Percentiles rank a stretch among this genome's conserved stretches.
phyloP scores from a whole-genome alignment of 306 rosid genomes.

The Dryas alaskensis region DNA sequence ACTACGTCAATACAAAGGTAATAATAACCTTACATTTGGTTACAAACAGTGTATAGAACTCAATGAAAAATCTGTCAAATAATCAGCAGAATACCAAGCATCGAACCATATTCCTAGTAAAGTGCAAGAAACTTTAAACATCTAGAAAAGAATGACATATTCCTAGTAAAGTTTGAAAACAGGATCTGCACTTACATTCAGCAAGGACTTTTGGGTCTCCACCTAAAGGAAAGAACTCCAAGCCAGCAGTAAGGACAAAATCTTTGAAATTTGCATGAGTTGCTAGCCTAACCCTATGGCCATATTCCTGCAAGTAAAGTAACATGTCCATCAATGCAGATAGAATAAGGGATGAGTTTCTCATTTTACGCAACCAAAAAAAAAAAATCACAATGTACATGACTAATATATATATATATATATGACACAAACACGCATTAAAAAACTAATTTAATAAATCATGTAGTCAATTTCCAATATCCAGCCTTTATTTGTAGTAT shows the following conservation, averaged over 20 bases:
- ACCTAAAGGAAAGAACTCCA: conserved; percentile 92
- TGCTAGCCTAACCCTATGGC: conserved; percentile 93
- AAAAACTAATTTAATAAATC: too few species aligned
- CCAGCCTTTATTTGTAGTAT: too few species aligned
- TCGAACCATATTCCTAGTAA: too few species aligned
- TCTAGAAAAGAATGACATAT: too few species aligned
- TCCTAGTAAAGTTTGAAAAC: conserved; percentile 1
- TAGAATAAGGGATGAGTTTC: conserved; percentile 14
- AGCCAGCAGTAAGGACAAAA: conserved; percentile 72
- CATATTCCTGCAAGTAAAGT: conserved; percentile 64
- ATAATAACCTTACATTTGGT: background rate
- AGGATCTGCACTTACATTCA: conserved; percentile 69
- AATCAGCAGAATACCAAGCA: too few species aligned
- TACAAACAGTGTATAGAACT: background rate
- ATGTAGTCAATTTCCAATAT: too few species aligned
- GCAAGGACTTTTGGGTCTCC: conserved; percentile 99
- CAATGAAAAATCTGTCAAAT: too few species aligned
- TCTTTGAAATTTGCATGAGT: conserved; percentile 92
- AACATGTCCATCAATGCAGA: conserved; percentile 26
- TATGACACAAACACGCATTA: too few species aligned
- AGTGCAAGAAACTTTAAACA: too few species aligned
- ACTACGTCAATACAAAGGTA: conserved; percentile 3
- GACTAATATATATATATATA: background rate
- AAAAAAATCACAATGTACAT: background rate
- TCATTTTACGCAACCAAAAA: conserved; percentile 8